Percentiles rank a stretch among this genome's conserved stretches.
These are phyloP conservation scores for Yarrowia phangngaensis DNA, from an alignment of 805 yeast genomes.

Conservation along the genomic window DNA sequence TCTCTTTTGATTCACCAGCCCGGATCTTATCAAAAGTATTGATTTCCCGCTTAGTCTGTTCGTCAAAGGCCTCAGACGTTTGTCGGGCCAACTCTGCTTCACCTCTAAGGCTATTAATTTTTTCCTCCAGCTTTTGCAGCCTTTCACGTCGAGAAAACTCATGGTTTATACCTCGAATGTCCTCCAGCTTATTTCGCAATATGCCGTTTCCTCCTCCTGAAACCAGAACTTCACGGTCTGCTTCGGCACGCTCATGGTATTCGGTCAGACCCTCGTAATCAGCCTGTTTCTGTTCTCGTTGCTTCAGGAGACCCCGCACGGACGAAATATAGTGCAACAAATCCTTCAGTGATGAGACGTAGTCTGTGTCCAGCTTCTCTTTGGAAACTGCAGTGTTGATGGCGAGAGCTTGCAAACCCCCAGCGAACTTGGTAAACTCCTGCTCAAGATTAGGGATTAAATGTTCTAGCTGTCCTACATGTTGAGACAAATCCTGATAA, in stretches of 20 bases:
- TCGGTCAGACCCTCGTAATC: conserved; percentile 85
- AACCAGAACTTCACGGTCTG: conserved; percentile 56
- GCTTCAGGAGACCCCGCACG: conserved; percentile 63
- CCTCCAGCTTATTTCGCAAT: conserved; percentile 56
- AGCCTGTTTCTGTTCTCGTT: conserved; percentile 85
- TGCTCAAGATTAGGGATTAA: conserved; percentile 46
- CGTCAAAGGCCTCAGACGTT: conserved; percentile 53
- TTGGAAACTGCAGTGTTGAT: conserved; percentile 46
- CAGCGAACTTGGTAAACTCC: conserved; percentile 47
- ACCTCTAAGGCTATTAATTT: conserved; percentile 47
- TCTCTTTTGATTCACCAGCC: conserved; percentile 66
- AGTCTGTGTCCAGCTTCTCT: conserved; percentile 66
- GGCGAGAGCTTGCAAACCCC: conserved; percentile 47
- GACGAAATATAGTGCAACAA: conserved; percentile 74
- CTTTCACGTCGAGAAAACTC: conserved; percentile 53
- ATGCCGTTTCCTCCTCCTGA: conserved; percentile 52
- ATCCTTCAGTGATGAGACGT: conserved; percentile 77
- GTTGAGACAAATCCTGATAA: conserved; percentile 64
- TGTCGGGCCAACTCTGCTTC: conserved; percentile 52
- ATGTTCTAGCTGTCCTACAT: conserved; percentile 62
- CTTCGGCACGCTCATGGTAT: conserved; percentile 65
- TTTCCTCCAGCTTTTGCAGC: conserved; percentile 48
- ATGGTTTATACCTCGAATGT: conserved; percentile 59
- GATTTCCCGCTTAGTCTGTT: conserved; percentile 54
- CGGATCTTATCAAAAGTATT: conserved; percentile 74